These are phyloP conservation scores for Cryptococcus wingfieldii DNA, from an alignment of 1,284 basidiomycete genomes.

Conservation along the genomic window DNA sequence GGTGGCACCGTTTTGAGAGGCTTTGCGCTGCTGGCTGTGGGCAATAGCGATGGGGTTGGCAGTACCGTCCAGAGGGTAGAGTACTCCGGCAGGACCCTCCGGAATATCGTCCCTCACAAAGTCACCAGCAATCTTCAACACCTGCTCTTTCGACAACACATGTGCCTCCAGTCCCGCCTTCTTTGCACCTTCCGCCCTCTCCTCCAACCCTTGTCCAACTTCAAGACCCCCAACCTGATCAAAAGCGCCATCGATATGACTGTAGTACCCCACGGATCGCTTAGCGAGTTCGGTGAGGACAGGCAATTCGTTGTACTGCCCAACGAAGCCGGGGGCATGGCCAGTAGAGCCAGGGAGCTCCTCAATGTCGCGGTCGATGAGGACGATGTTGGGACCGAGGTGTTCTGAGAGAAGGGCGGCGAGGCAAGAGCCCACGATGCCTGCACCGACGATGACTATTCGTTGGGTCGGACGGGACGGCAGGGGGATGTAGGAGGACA, in stretches of 20 bases:
- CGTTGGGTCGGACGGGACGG: conserved; percentile 3
- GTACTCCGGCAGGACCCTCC: conserved; percentile 1
- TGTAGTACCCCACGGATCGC: conserved; percentile 17
- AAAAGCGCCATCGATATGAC: conserved; percentile 13
- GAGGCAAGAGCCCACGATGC: conserved; percentile 34
- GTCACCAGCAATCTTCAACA: conserved; percentile 7
- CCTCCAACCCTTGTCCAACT: conserved; percentile 3
- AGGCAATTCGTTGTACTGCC: conserved; percentile 19
- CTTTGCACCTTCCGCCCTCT: conserved; percentile 7
- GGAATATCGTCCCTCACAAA: conserved; percentile 10
- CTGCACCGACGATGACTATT: conserved; percentile 17
- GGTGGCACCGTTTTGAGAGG: conserved; percentile 10
- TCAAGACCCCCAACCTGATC: conserved; percentile 23
- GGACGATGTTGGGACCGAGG: conserved; percentile 49
- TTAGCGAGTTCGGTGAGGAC: conserved; percentile 23
- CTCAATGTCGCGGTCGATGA: conserved; percentile 45
- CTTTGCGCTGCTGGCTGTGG: conserved; percentile 10
- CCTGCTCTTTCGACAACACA: conserved; percentile 8
- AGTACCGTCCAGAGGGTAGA: conserved; percentile 22
- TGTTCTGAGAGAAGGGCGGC: conserved; percentile 49
- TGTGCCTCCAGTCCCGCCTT: conserved; percentile 6
- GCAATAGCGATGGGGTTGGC: conserved; percentile 17
- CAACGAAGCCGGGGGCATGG: conserved; percentile 32
- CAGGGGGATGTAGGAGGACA: neutral
- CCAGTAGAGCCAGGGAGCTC: conserved; percentile 27